Evolutionary conservation across 768 basidiomycete genomes (phyloP).

Genomic region (Panaeolus papilionaceus): DNA sequence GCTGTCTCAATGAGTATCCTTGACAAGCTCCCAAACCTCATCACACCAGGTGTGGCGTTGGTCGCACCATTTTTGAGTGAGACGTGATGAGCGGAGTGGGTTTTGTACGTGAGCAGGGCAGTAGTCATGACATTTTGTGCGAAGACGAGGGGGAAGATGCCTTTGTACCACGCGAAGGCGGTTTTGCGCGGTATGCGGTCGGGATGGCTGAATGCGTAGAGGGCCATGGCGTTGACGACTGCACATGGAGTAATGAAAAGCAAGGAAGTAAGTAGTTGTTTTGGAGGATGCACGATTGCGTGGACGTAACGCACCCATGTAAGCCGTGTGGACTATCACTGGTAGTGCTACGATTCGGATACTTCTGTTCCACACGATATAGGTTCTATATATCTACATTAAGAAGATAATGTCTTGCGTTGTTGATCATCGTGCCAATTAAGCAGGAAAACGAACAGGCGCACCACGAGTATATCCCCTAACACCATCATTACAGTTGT

Average conservation of each 20-base stretch:
- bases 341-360: slow-evolving; percentile 30
- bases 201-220: slow-evolving; percentile 32
- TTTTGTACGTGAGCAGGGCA: slow-evolving; percentile 32
- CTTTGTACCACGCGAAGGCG: slow-evolving; percentile 24
- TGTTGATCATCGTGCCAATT: neutral
- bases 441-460: slow-evolving; percentile 21
- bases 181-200: slow-evolving; percentile 17
- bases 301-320: slow-evolving; percentile 24
- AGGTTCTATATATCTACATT: slow-evolving; percentile 35
- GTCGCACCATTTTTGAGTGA: too few relatives aligned
- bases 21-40: too few relatives aligned
- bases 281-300: too few relatives aligned
- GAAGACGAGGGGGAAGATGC: slow-evolving; percentile 34
- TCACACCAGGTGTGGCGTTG: too few relatives aligned
- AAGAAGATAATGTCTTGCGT: neutral
- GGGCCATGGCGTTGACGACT: slow-evolving; percentile 28
- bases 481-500: slow-evolving; percentile 34
- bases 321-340: slow-evolving; percentile 27
- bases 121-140: slow-evolving; percentile 21
- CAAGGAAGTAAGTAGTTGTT: too few relatives aligned
- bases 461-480: slow-evolving; percentile 30
- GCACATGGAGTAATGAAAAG: neutral
- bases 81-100: neutral
- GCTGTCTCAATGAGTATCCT: neutral
- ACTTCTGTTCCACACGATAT: slow-evolving; percentile 18